Conservation (phyloP, 2,329 filamentous ascomycete species). For the Teratosphaeriaceae sp. region DNA sequence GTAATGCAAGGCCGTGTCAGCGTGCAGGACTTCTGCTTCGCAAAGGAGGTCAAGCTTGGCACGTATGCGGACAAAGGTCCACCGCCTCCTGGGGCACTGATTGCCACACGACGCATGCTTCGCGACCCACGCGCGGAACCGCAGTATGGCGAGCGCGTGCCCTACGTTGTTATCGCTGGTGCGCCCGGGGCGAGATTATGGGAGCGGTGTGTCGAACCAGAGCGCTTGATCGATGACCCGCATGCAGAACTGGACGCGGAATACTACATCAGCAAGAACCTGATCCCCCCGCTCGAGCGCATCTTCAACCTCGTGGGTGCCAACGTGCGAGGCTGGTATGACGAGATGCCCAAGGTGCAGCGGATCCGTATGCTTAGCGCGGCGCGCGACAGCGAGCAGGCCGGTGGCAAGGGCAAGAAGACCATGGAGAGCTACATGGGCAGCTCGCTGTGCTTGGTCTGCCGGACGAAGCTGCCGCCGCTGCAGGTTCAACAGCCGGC, state of each 20-base stretch:
- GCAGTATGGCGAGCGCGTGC: conserved; percentile 90
- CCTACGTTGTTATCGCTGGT: conserved; percentile 87
- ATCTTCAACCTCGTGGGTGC: conserved; percentile 96
- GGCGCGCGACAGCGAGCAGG: conserved; percentile 16
- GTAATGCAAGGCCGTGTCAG: conserved; percentile 86
- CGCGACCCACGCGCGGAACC: conserved; percentile 80
- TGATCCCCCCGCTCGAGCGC: conserved; percentile 89
- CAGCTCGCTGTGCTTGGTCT: conserved; percentile 71
- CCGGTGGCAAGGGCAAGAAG: conserved; percentile 37
- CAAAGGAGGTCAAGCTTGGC: conserved; percentile 82
- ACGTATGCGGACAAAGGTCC: conserved; percentile 77
- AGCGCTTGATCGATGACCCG: conserved; percentile 69
- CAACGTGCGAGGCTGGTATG: conserved; percentile 85
- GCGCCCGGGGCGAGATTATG: conserved; percentile 78
- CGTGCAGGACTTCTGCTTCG: conserved; percentile 94
- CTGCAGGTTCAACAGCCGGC: conserved; percentile 18
- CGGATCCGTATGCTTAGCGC: conserved; percentile 57
- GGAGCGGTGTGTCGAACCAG: conserved; percentile 84
- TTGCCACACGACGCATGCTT: conserved; percentile 80
- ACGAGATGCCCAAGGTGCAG: conserved; percentile 91
- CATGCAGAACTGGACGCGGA: conserved; percentile 81
- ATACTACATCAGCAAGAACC: conserved; percentile 94
- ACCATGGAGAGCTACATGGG: conserved; percentile 95
- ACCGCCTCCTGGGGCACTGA: conserved; percentile 79
- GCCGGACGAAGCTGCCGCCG: conserved; percentile 52